Base-by-base conservation (phyloP, 352 stramenopile species). In the Pythium grandisporangium region DNA sequence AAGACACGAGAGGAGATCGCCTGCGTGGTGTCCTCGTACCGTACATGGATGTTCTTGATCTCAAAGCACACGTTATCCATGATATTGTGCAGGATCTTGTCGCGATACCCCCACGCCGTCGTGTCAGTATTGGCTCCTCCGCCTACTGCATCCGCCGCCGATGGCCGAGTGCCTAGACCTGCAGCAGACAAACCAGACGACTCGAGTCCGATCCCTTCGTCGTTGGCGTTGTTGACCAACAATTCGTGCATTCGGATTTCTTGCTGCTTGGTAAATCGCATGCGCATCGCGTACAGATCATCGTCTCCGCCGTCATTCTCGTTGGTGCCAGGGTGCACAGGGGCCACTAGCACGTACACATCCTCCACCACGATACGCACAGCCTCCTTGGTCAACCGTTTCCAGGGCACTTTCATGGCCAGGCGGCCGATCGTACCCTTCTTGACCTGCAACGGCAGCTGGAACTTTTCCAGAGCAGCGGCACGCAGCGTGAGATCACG, bases 371-470 rank as follows among this genome's bases (percentile, higher is more conserved):
- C 63, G 19, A 91, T 75, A 48, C 72, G 81, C 27, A 93, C 70
- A 2, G 72, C 59, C 43, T 90, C 66, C 42, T 76, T 87, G 20
- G 73, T 85, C 29, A 93, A 57, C 14, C 71, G 66, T 50, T 93
- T 91, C 80, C 80, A 93, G 33, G 77, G 77, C 26, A 93, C 80
- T 47, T 91, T 89, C 45, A 93, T 78, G 35, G 63, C 62, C 21
- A 93, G 53, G 5, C 64, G 62, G 0, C 80, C 75, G 7, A 93
- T 42, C 39, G 58, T 82, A 1, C 75, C 77, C 6, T 72, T 60
- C 34, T 87, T 91, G 48, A 93, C 71, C 23, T 66, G 74, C 47
- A 93, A 46, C 6, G 80, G 80, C 46, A 93, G 32, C 41, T 88
- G 60, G 39, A 93, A 85, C 59, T 87, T 83, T 48, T 88, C 66